These are phyloP conservation scores for Cunninghamia lanceolata DNA, from an alignment of 75 land plant genomes.

Conservation along the genomic window DNA sequence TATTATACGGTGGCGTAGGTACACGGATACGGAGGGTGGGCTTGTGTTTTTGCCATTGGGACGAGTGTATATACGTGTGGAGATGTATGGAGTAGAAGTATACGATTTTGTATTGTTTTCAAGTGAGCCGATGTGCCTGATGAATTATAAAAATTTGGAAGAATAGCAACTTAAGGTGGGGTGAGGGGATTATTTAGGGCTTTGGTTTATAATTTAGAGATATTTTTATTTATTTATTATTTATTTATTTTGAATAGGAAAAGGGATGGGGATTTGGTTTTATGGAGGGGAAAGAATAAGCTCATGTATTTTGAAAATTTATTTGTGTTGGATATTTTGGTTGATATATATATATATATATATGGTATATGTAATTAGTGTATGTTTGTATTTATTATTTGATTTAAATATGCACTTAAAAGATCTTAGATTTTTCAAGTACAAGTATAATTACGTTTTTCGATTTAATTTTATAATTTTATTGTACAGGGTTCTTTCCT, in stretches of 20 bases:
- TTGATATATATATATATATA: too few relatives aligned
- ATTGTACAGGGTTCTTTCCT: too few relatives aligned
- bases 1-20: not conserved
- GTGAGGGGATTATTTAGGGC: not conserved
- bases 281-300: not conserved
- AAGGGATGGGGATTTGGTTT: not conserved
- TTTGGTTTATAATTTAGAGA: not conserved
- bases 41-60: not conserved
- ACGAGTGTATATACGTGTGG: not conserved
- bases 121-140: not conserved
- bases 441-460: too few relatives aligned
- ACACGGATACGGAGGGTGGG: not conserved
- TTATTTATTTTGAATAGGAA: not conserved
- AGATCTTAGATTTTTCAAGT: too few relatives aligned
- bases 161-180: not conserved
- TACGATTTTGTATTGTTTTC: slow-evolving; percentile 6
- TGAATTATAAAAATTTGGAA: not conserved
- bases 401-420: too few relatives aligned
- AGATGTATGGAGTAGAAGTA: not conserved
- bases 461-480: too few relatives aligned
- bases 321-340: too few relatives aligned
- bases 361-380: too few relatives aligned
- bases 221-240: not conserved
- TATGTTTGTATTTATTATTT: too few relatives aligned
- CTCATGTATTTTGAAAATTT: not conserved